Evolutionary conservation across 106 monocot genomes (phyloP).

Genomic region (Acanthochlamys bracteata): DNA sequence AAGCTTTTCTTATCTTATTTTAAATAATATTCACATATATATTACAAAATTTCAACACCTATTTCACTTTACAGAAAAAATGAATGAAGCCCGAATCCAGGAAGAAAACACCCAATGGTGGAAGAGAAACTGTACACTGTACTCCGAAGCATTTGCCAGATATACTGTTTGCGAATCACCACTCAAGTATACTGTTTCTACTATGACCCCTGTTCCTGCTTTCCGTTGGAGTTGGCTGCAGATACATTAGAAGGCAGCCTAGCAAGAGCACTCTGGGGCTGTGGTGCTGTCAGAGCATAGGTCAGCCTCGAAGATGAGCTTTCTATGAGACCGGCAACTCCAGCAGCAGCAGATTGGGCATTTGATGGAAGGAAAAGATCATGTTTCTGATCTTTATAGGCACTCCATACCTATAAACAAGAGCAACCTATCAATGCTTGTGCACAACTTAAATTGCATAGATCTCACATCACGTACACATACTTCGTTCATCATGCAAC

Average conservation of each 20-base stretch:
- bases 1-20: no score
- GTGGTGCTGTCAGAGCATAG: slow-evolving; percentile 78
- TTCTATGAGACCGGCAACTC: slow-evolving; percentile 97
- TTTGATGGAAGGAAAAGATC: slow-evolving; percentile 97
- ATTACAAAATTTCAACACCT: no score
- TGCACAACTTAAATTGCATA: not conserved
- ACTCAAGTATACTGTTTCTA: not conserved
- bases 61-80: not conserved
- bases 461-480: not conserved
- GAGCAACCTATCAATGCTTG: not conserved
- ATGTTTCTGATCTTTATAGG: slow-evolving; percentile 96
- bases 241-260: slow-evolving; percentile 44
- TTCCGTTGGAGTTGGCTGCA: slow-evolving; percentile 28
- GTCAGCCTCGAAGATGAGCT: slow-evolving; percentile 56
- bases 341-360: slow-evolving; percentile 94
- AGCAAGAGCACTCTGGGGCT: slow-evolving; percentile 33
- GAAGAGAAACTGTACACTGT: slow-evolving; percentile 27
- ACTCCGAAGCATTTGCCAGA: not conserved
- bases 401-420: slow-evolving; percentile 78
- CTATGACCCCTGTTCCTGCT: slow-evolving; percentile 6
- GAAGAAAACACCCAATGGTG: slow-evolving; percentile 5
- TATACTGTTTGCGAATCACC: not conserved
- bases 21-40: no score
- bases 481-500: not conserved
- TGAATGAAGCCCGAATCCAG: not conserved